Percentiles rank a stretch among this genome's conserved stretches.
These are phyloP conservation scores for Monoraphidium neglectum DNA, from an alignment of 139 green algal genomes.

Conservation along the genomic window DNA sequence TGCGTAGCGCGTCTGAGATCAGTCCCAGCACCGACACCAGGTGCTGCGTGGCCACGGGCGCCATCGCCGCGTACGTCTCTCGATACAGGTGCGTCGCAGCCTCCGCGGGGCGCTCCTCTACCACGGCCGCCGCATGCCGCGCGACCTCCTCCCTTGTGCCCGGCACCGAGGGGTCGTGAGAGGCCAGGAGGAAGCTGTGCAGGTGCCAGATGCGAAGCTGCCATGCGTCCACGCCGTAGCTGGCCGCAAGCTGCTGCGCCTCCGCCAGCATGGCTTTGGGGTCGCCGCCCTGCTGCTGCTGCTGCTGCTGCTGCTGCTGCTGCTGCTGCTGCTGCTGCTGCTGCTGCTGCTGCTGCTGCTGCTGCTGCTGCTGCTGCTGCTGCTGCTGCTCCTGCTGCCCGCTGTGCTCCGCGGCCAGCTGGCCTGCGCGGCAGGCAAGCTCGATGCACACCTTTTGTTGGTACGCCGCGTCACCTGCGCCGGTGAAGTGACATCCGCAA, in stretches of 20 bases:
- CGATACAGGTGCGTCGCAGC: conserved; percentile 16
- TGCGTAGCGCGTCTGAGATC: neutral
- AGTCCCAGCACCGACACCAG: conserved; percentile 1
- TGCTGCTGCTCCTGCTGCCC: neutral
- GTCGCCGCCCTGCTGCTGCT: neutral
- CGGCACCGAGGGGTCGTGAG: conserved; percentile 6
- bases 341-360: neutral
- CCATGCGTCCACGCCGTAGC: conserved; percentile 18
- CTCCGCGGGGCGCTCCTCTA: conserved; percentile 11
- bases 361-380: too few relatives aligned
- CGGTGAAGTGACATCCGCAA: too few relatives aligned
- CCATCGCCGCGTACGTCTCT: conserved; percentile 15
- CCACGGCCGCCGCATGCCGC: neutral
- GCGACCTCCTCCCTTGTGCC: neutral
- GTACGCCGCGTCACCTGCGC: conserved; percentile 13
- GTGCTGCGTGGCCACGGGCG: conserved; percentile 12
- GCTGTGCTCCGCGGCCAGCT: conserved; percentile 4
- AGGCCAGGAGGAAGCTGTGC: conserved; percentile 8
- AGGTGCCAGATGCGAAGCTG: conserved; percentile 22
- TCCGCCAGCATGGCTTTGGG: neutral
- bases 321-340: conserved; percentile 20
- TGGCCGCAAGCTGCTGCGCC: conserved; percentile 15
- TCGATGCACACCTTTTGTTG: conserved; percentile 14
- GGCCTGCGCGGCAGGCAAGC: conserved; percentile 17
- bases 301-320: neutral